Evolutionary conservation across 768 basidiomycete genomes (phyloP).

Genomic region (Scleroderma citrinum): DNA sequence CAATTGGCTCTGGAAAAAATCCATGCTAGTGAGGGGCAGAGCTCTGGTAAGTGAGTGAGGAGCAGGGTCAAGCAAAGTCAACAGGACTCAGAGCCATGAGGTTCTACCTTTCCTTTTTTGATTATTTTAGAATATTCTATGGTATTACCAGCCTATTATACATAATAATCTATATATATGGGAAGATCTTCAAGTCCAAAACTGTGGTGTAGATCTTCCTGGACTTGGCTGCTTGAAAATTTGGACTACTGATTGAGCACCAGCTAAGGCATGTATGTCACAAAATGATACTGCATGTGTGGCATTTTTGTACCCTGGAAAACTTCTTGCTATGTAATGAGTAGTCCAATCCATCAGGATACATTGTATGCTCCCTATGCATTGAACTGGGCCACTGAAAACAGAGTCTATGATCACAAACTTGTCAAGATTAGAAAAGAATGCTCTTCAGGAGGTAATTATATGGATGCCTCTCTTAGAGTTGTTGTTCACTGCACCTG

Average conservation of each 20-base stretch:
- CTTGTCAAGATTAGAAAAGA: too few species aligned
- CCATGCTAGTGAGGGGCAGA: too few species aligned
- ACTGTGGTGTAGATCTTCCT: not conserved
- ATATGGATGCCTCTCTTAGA: not conserved
- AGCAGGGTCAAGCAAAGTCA: too few species aligned
- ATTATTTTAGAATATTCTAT: too few species aligned
- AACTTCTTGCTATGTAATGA: not conserved
- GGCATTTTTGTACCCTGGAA: not conserved
- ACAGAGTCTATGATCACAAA: not conserved
- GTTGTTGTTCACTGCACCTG: constrained; percentile 1
- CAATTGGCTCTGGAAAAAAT: too few species aligned
- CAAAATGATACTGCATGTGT: not conserved
- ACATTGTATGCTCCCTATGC: not conserved
- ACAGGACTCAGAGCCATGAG: too few species aligned
- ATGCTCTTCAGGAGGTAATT: not conserved
- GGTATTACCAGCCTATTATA: too few species aligned
- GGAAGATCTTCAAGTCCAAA: too few species aligned
- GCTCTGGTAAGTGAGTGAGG: too few species aligned
- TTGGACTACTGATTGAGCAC: not conserved
- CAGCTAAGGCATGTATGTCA: constrained; percentile 2
- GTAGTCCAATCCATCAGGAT: not conserved
- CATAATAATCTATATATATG: too few species aligned
- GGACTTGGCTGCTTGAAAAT: not conserved
- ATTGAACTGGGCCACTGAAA: not conserved
- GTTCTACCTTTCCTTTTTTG: too few species aligned